A percentile compares a stretch with the other conserved stretches of the same genome.
Evolutionary conservation across 2,329 filamentous ascomycete genomes (phyloP).

Genomic region (Aotearoamyces nothofagi): DNA sequence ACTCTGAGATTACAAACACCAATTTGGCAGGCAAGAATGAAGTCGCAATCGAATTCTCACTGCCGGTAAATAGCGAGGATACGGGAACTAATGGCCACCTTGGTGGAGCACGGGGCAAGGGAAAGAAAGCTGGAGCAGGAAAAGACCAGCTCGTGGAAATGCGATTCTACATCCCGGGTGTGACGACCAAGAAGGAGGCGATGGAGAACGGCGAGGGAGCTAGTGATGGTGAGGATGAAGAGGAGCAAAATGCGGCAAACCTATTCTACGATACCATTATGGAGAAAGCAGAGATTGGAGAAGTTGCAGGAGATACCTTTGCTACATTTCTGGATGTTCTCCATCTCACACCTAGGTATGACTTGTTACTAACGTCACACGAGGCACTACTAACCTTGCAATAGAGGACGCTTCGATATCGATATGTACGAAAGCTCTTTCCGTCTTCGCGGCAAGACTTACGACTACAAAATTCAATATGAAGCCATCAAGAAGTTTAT

Average conservation of each 20-base stretch:
- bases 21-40: conserved; percentile 97
- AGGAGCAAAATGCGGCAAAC: conserved; percentile 89
- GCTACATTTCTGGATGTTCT: conserved; percentile 94
- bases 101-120: conserved; percentile 58
- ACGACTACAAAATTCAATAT: conserved; percentile 99
- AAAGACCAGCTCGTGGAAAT: conserved; percentile 94
- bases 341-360: conserved; percentile 83
- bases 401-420: conserved; percentile 95
- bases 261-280: conserved; percentile 98
- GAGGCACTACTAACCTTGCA: conserved; percentile 7
- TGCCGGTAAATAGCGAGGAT: conserved; percentile 55
- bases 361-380: conserved; percentile 6
- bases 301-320: conserved; percentile 96
- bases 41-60: conserved; percentile 85
- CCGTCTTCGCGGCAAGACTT: conserved; percentile 93
- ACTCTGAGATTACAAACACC: conserved; percentile 94
- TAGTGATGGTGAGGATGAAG: conserved; percentile 45
- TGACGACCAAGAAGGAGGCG: conserved; percentile 60
- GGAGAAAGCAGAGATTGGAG: conserved; percentile 97
- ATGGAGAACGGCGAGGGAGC: conserved; percentile 50
- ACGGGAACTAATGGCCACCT: conserved; percentile 60
- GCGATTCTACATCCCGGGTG: conserved; percentile 95
- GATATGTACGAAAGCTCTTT: conserved; percentile 99
- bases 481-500: conserved; percentile 98
- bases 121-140: conserved; percentile 79